Conservation (phyloP, 108 stramenopile genomes). For the Schizochytrium sp. region DNA sequence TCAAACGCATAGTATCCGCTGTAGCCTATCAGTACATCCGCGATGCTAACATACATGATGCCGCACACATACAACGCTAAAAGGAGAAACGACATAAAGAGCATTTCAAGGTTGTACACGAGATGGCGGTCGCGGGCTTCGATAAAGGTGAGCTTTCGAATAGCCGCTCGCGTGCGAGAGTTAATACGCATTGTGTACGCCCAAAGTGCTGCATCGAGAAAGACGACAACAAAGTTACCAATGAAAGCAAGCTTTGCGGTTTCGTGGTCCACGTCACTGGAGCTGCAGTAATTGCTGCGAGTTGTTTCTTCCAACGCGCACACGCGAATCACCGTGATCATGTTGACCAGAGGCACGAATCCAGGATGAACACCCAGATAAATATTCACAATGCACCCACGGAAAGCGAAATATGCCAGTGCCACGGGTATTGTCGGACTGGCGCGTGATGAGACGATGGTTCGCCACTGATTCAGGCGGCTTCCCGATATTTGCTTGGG, state of each 20-base stretch:
- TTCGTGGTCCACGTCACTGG: not conserved
- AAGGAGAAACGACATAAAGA: not conserved
- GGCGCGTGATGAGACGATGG: not conserved
- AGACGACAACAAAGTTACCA: not conserved
- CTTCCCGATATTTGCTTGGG: not conserved
- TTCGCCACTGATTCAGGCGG: not conserved
- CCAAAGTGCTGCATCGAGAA: not conserved
- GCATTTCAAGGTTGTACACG: not conserved
- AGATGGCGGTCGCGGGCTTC: not conserved
- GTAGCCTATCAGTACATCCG: not conserved
- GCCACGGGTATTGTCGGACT: not conserved
- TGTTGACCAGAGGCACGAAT: not conserved
- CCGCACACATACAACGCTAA: not conserved
- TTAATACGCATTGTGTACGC: not conserved
- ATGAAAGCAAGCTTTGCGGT: not conserved
- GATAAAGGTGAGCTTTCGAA: not conserved
- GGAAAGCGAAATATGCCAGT: not conserved
- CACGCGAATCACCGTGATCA: not conserved
- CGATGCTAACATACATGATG: not conserved
- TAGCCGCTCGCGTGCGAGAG: not conserved
- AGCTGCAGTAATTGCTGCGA: not conserved
- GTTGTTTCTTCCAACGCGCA: not conserved
- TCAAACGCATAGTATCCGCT: not conserved
- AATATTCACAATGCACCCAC: not conserved
- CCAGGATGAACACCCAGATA: not conserved